A percentile compares a stretch with the other conserved stretches of the same genome.
phyloP scores from a whole-genome alignment of 164 flowering plant species.

The Dillenia suffruticosa region DNA sequence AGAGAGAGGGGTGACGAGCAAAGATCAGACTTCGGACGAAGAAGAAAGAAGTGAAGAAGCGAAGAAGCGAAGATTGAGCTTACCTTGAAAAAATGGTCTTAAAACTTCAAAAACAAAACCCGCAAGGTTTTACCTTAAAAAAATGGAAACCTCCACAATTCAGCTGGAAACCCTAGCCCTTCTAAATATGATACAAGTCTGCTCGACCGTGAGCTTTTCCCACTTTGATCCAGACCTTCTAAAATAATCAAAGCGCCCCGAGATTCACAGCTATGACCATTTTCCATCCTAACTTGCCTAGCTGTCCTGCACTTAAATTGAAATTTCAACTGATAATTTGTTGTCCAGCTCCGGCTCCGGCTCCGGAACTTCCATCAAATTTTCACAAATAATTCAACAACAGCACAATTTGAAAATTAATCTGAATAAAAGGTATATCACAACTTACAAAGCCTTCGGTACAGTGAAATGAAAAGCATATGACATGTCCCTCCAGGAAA shows the following conservation, averaged over 20 bases:
- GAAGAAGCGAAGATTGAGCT: too few relatives aligned
- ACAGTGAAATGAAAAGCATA: conserved; percentile 9
- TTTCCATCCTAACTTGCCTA: conserved; percentile 38
- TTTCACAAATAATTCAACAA: neutral
- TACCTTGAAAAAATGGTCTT: too few relatives aligned
- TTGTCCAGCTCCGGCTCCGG: conserved; percentile 1
- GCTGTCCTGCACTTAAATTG: conserved; percentile 10
- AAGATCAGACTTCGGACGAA: too few relatives aligned
- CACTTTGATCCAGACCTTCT: conserved; percentile 85
- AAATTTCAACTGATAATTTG: conserved; percentile 11
- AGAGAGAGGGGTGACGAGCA: too few relatives aligned
- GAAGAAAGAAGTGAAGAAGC: too few relatives aligned
- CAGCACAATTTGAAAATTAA: neutral
- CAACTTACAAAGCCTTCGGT: conserved; percentile 26
- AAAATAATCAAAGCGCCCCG: conserved; percentile 79
- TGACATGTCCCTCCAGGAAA: conserved; percentile 12
- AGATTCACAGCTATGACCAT: conserved; percentile 15
- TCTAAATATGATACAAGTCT: conserved; percentile 42
- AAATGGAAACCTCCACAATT: conserved; percentile 62
- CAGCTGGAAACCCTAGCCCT: conserved; percentile 46
- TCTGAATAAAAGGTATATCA: neutral
- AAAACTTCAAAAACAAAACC: too few relatives aligned
- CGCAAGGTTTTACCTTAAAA: too few relatives aligned
- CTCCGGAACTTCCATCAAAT: conserved; percentile 18
- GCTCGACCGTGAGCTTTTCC: conserved; percentile 61